Conservation (phyloP, 2,329 filamentous ascomycete genomes). For the Cytospora piceicola region DNA sequence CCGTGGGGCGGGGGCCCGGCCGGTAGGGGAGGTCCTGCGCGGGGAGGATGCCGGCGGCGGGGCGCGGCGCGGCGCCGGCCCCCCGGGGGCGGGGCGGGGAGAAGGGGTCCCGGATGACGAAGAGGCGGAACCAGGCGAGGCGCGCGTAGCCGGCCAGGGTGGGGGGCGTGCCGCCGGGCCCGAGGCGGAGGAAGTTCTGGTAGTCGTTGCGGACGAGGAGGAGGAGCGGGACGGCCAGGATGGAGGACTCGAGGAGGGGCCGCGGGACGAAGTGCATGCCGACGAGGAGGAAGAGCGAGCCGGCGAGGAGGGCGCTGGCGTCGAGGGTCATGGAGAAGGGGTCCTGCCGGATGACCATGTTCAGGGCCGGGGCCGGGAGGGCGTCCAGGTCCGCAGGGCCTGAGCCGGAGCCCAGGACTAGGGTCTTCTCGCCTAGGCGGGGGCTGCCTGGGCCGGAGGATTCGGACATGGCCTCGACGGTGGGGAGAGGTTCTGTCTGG, state of each 20-base stretch:
- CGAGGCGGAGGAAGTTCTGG: constrained; percentile 73
- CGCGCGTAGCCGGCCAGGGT: constrained; percentile 74
- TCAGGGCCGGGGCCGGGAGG: constrained; percentile 39
- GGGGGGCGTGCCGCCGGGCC: constrained; percentile 78
- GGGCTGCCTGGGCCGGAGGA: constrained; percentile 4
- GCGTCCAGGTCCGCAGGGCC: constrained; percentile 23
- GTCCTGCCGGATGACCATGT: constrained; percentile 52
- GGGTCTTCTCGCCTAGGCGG: constrained; percentile 22
- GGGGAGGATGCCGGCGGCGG: constrained; percentile 62
- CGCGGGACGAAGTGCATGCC: constrained; percentile 57
- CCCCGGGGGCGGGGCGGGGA: constrained; percentile 53
- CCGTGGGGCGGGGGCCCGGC: constrained; percentile 64
- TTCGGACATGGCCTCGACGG: neutral
- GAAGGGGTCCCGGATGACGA: constrained; percentile 73
- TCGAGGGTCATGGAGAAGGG: constrained; percentile 59
- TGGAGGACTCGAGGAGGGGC: constrained; percentile 52
- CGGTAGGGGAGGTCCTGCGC: constrained; percentile 61
- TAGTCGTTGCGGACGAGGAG: constrained; percentile 71
- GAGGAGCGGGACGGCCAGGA: constrained; percentile 53
- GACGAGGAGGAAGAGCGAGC: constrained; percentile 51
- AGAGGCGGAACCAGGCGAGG: constrained; percentile 72
- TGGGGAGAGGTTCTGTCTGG: constrained; percentile 9
- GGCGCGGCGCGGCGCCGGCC: constrained; percentile 53
- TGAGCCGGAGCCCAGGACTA: constrained; percentile 16
- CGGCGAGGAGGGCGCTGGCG: constrained; percentile 51